Conservation (phyloP, 2,329 filamentous ascomycete genomes). For the Colletotrichum siamense region DNA sequence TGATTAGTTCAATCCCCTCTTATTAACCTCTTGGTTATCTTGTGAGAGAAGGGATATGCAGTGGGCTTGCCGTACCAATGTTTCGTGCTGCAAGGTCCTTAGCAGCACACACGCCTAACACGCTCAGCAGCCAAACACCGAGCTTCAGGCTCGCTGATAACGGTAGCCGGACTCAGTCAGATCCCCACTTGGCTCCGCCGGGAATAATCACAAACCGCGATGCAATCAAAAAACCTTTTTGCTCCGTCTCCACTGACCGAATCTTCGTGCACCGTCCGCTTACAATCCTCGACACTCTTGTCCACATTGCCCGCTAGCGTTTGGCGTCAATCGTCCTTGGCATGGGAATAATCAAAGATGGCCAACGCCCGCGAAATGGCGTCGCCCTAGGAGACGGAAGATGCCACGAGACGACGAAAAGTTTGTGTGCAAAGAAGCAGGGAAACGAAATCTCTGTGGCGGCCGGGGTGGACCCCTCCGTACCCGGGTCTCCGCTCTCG, state of each 20-base stretch:
- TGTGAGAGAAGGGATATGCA: not conserved
- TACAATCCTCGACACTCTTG: not conserved
- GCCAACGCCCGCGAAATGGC: not conserved
- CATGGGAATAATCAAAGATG: not conserved
- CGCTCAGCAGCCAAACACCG: not conserved
- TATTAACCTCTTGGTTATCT: not conserved
- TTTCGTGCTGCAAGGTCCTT: not conserved
- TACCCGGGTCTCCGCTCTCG: not conserved
- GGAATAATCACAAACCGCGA: constrained; percentile 3
- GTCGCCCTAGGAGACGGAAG: not conserved
- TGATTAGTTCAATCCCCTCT: not conserved
- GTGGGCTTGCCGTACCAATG: not conserved
- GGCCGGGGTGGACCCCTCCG: not conserved
- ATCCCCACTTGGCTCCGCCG: not conserved
- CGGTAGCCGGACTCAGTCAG: not conserved
- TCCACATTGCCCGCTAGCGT: not conserved
- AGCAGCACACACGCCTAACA: not conserved
- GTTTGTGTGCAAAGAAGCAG: not conserved
- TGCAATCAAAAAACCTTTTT: constrained; percentile 9
- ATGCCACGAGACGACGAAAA: not conserved
- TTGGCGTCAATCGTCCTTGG: not conserved
- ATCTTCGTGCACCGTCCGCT: not conserved
- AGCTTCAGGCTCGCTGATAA: constrained; percentile 7
- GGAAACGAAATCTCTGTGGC: not conserved
- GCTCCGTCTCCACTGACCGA: not conserved